Base-by-base conservation (phyloP, 306 rosid genomes). In the Pachyrhizus erosus region DNA sequence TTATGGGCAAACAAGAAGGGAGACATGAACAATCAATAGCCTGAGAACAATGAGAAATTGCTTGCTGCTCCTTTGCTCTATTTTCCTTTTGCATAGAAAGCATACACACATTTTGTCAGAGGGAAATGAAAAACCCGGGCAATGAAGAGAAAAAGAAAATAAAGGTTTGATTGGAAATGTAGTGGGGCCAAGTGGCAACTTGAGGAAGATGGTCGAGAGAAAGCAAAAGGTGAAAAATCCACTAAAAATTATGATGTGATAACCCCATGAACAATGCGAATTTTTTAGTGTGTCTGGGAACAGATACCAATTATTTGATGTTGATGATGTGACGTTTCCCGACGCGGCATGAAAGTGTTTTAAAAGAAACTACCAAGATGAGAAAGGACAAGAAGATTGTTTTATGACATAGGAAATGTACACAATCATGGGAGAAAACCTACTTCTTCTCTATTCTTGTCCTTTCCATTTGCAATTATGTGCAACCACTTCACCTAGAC, bases 111-210 rank as follows among this genome's bases (percentile, higher is more conserved):
- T 43, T 58, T 66, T 66, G 70, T 46, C 78, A 66, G 70, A 27
- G 46, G 43, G 60, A 26, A 31, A 34, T 72, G 23, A 52, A 55
- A 74, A 79, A 74, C 27, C n/a, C 45, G 20, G 10, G 31, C 9
- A 33, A n/a, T 72, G 66, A 78, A 29, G 52, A 39, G 23, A 51
- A 52, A 69, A 48, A 20, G 70, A 21, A 14, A 29, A 43, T 8
- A 40, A 86, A 62, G 82, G 31, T 39, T 27, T 49, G 82, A 83
- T 79, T 86, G 42, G 73, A 69, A 74, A 74, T 82, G 68, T 51
- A 29, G 51, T 52, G 83, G 88, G 42, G 85, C 70, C 82, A 80
- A 57, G 85, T 80, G 66, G 65, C 64, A 55, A 21, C 29, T 18
- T 58, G 48, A 78, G 77, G 65, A 82, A 78, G 67, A 76, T 17